Evolutionary conservation across 441 rosid genomes (phyloP), one percentile per base, ranked within the genome.

Genomic region (Isatis lusitanica): DNA sequence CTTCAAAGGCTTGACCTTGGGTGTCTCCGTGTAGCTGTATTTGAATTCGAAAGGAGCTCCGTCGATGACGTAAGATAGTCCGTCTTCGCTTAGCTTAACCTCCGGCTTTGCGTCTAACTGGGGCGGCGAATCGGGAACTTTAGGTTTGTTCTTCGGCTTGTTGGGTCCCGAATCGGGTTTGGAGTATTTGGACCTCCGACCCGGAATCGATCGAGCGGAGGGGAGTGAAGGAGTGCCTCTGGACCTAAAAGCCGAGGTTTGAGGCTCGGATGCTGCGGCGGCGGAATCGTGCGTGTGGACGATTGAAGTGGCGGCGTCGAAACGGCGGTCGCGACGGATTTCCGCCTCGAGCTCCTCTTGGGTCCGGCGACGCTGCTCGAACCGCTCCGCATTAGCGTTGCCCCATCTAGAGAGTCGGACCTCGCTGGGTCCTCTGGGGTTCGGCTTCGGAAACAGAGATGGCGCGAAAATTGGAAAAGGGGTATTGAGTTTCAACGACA

Each of bases 21-120:
- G 97, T 47, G 94, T 83, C 85, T 92, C 97, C 13, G 98, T 92
- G 81, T 94, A 94, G 75, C 98, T 94, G 81, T 94, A 94, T 76
- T 90, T 88, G 82, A 94, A 92, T 85, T 92, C 96, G 38, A 88
- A 94, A n/a, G 98, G 97, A 56, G 97, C 94, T 43, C 97, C 97
- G 63, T 94, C 83, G 62, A 92, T 83, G 52, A 89, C 86, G 70
- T 86, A 92, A 33, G 96, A 77, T 40, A 90, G 50, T 28, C 98
- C 98, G 38, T 88, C 91, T 1, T 89, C 92, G 60, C 88, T 83
- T 15, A 92, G 53, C 61, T 79, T 75, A n/a, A 94, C 77, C 8
- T 74, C 75, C 0, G 95, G 86, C 63, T 84, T 86, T 42, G 86
- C 67, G 44, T 82, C 83, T n/a, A 86, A 7, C 5, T 78, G 81